Evolutionary conservation across 805 yeast genomes (phyloP), one percentile per base, ranked within the genome.

Genomic region (Cyberlindnera maclurae): DNA sequence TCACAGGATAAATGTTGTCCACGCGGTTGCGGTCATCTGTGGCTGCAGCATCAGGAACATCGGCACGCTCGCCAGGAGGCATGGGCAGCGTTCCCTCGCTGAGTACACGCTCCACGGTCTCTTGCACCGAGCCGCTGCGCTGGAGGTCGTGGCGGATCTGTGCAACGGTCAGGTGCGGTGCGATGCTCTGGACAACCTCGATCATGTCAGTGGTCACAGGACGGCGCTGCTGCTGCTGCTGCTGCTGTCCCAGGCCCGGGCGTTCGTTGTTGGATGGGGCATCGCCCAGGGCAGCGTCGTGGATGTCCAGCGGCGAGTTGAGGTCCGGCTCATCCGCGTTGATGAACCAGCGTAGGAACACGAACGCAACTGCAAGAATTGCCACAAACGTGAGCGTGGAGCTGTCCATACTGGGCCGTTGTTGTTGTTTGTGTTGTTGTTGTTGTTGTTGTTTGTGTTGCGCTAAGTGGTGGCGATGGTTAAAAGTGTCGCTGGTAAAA

Each of bases 101-200:
- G 55, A 90, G 67, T 46, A 73, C 79, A 32, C 78, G 70, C 37
- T 87, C 84, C 9, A 88, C 79, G 0, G 97, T 89, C 8, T 61
- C 72, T 57, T 86, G 89, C 1, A 89, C 89, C 7, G 83, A 79
- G 0, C 95, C 94, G 0, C 93, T 77, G 42, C 75, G 67, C 52
- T 79, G 77, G 44, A 93, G 70, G 56, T 83, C 95, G 44, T 69
- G 67, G 44, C 79, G 68, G 44, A 93, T 86, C 55, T 84, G 94
- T 7, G 73, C 83, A 4, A 62, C 70, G 2, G 83, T 68, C 26
- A 85, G 63, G 15, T 68, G 67, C 4, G 97, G 96, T 0, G 88
- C 95, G 39, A 90, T 67, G 31, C 87, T 77, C 49, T 78, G 83
- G 2, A 90, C 96, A 0, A 84, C 79, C 46, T 82, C 93, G 32